Conservation (phyloP, 805 yeast genomes). For the Wickerhamiella spandovensis region DNA sequence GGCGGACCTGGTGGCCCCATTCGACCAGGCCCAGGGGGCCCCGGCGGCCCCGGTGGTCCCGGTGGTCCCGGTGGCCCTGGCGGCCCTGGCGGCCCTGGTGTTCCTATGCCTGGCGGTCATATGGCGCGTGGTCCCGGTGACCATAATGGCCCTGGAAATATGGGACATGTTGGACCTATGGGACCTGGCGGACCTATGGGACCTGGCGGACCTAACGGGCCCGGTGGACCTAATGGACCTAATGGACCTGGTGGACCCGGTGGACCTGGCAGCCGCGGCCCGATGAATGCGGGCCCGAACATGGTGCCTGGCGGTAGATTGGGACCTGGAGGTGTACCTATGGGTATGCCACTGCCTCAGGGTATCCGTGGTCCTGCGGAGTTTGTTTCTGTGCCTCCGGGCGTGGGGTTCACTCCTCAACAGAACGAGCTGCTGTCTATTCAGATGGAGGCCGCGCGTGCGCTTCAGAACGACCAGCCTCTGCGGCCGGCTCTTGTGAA, state of each 20-base stretch:
- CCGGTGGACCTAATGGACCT: conserved; percentile 4
- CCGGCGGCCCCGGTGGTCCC: conserved; percentile 5
- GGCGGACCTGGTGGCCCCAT: conserved; percentile 5
- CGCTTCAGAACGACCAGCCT: conserved; percentile 8
- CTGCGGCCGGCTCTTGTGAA: conserved; percentile 7
- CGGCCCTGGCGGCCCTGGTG: conserved; percentile 6
- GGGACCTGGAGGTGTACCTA: background rate
- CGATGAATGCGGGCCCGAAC: background rate
- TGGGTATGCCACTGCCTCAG: background rate
- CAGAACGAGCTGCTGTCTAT: conserved; percentile 5
- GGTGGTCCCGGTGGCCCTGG: conserved; percentile 5
- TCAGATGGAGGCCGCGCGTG: conserved; percentile 11
- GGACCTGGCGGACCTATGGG: conserved; percentile 5
- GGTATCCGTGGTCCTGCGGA: background rate
- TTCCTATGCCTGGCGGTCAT: too few species aligned
- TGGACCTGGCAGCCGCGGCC: background rate
- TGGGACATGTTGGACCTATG: conserved; percentile 3
- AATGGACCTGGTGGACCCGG: conserved; percentile 6
- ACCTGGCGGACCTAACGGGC: conserved; percentile 4
- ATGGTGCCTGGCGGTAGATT: background rate
- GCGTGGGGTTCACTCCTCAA: conserved; percentile 10
- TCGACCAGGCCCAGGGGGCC: conserved; percentile 4
- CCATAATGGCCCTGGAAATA: conserved; percentile 5
- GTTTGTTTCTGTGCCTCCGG: background rate
- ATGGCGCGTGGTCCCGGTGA: conserved; percentile 4